phyloP scores from a whole-genome alignment of 345 rosid genomes.

The Moringa oleifera region DNA sequence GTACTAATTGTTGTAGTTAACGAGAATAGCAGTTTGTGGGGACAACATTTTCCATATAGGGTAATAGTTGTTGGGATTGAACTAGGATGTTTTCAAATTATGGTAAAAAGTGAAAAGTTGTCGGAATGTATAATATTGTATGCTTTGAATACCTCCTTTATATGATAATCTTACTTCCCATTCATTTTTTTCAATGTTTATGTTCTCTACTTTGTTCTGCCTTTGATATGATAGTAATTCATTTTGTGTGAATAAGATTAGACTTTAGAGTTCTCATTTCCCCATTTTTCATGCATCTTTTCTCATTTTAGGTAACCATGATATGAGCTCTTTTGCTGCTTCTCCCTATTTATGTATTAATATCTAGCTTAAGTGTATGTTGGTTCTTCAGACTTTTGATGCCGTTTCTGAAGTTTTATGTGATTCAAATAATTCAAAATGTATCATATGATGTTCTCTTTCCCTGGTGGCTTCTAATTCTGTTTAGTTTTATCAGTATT shows the following conservation, averaged over 20 bases:
- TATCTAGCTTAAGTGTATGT: too few relatives aligned
- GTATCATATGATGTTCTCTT: background rate
- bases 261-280: background rate
- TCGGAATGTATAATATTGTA: too few relatives aligned
- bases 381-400: too few relatives aligned
- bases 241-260: too few relatives aligned
- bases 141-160: background rate
- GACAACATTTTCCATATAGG: background rate
- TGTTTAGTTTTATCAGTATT: constrained; percentile 48
- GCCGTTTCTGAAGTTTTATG: background rate
- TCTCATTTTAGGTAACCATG: background rate
- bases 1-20: constrained; percentile 22
- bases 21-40: background rate
- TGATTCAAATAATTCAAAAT: background rate
- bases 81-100: background rate
- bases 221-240: background rate
- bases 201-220: background rate
- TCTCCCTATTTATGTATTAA: background rate
- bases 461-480: background rate
- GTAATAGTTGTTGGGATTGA: background rate
- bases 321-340: background rate
- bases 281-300: background rate
- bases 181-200: too few relatives aligned
- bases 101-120: background rate
- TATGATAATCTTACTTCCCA: background rate